Conservation (phyloP, 2,329 filamentous ascomycete genomes). For the Neofusicoccum cordaticola region DNA sequence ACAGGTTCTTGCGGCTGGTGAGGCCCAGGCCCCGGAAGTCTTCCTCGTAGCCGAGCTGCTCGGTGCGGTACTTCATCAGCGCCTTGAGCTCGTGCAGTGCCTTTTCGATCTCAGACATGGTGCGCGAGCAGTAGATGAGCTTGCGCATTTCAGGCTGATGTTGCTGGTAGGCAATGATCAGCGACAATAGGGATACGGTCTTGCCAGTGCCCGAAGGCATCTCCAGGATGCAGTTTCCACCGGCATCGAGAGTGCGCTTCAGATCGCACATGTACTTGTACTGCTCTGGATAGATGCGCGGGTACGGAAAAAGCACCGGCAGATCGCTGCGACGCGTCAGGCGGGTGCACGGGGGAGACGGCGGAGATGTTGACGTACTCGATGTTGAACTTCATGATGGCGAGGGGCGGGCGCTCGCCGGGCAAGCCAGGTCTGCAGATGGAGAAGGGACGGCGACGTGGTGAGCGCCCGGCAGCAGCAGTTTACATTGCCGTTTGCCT, state of each 20-base stretch:
- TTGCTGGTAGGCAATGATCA: slow-evolving; percentile 96
- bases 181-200: slow-evolving; percentile 88
- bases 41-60: slow-evolving; percentile 85
- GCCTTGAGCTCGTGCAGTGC: slow-evolving; percentile 86
- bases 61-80: slow-evolving; percentile 89
- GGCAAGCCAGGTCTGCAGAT: not conserved
- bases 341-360: not conserved
- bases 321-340: slow-evolving; percentile 52
- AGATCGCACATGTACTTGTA: slow-evolving; percentile 76
- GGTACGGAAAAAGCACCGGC: slow-evolving; percentile 71
- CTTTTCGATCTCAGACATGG: slow-evolving; percentile 99
- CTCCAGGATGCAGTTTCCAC: slow-evolving; percentile 93
- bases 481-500: slow-evolving; percentile 12
- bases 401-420: not conserved
- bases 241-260: slow-evolving; percentile 85
- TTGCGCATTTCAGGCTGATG: slow-evolving; percentile 91
- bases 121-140: slow-evolving; percentile 98
- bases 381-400: slow-evolving; percentile 74
- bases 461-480: slow-evolving; percentile 15
- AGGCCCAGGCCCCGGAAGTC: slow-evolving; percentile 90
- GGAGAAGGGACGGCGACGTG: not conserved
- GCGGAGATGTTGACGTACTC: slow-evolving; percentile 52
- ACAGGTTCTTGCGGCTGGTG: slow-evolving; percentile 95
- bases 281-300: slow-evolving; percentile 64
- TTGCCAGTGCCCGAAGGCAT: slow-evolving; percentile 99